phyloP scores from a whole-genome alignment of 1,284 basidiomycete species.

The Apiotrichum akiyoshidainum region DNA sequence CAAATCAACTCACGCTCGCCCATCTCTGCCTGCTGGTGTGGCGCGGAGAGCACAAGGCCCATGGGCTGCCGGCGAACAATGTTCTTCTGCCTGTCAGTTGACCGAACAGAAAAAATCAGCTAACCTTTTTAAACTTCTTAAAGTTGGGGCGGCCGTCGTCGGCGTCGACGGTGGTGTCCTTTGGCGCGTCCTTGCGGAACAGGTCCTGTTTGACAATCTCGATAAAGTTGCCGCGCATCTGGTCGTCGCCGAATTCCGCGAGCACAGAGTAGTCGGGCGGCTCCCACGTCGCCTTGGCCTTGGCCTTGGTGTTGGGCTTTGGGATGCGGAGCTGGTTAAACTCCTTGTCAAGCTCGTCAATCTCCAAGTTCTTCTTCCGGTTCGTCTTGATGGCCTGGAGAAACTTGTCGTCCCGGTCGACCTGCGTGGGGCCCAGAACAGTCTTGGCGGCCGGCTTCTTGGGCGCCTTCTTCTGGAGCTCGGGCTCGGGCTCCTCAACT shows the following conservation, averaged over 20 bases:
- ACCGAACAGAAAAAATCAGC: too few species aligned
- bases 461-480: not conserved
- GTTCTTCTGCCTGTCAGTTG: slow-evolving; percentile 35
- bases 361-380: slow-evolving; percentile 33
- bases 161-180: slow-evolving; percentile 26
- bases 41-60: slow-evolving; percentile 32
- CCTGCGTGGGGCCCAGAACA: slow-evolving; percentile 6
- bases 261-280: slow-evolving; percentile 52
- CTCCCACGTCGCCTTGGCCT: slow-evolving; percentile 14
- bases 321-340: slow-evolving; percentile 77
- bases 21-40: slow-evolving; percentile 37
- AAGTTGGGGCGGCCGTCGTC: slow-evolving; percentile 67
- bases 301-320: slow-evolving; percentile 58
- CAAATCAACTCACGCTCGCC: slow-evolving; percentile 39
- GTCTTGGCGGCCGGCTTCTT: not conserved
- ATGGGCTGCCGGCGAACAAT: slow-evolving; percentile 37
- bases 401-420: slow-evolving; percentile 42
- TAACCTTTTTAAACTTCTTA: slow-evolving; percentile 81
- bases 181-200: slow-evolving; percentile 53
- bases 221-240: slow-evolving; percentile 80
- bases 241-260: slow-evolving; percentile 66
- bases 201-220: slow-evolving; percentile 58
- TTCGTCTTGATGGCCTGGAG: slow-evolving; percentile 36
- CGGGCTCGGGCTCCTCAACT: slow-evolving; percentile 18
- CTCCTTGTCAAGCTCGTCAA: slow-evolving; percentile 70